A percentile compares a stretch with the other conserved stretches of the same genome.
These are phyloP conservation scores for Tulasnella sp. DNA, from an alignment of 768 basidiomycete genomes.

Conservation along the genomic window DNA sequence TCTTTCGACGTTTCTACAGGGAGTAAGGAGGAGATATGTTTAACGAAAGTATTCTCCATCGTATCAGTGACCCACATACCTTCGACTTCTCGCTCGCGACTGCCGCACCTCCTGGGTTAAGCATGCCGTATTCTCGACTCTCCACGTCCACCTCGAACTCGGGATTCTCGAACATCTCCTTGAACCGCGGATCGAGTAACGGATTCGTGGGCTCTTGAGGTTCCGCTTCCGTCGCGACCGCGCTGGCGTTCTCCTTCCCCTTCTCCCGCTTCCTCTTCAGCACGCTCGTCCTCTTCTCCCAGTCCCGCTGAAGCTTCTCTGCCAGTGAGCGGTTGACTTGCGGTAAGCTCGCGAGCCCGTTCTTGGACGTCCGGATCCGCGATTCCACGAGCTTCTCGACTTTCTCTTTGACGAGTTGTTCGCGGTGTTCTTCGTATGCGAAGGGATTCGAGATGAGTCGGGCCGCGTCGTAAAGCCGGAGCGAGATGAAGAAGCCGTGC, in stretches of 20 bases:
- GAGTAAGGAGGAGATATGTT: slow-evolving; percentile 14
- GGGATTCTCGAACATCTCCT: slow-evolving; percentile 79
- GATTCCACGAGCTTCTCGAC: slow-evolving; percentile 90
- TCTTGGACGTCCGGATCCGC: slow-evolving; percentile 76
- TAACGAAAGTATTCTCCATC: background rate
- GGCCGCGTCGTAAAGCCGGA: slow-evolving; percentile 92
- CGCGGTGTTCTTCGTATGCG: slow-evolving; percentile 88
- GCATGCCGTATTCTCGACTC: slow-evolving; percentile 77
- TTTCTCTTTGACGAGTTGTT: slow-evolving; percentile 74
- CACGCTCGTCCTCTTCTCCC: slow-evolving; percentile 20
- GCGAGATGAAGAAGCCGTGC: slow-evolving; percentile 97
- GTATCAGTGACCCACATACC: background rate
- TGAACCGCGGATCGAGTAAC: slow-evolving; percentile 81
- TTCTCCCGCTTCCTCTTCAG: slow-evolving; percentile 16
- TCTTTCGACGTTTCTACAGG: slow-evolving; percentile 36
- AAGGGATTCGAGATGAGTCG: slow-evolving; percentile 94
- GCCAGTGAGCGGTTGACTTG: slow-evolving; percentile 84
- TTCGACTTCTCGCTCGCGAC: slow-evolving; percentile 27
- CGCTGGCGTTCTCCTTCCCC: too few relatives aligned
- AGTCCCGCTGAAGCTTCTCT: slow-evolving; percentile 47
- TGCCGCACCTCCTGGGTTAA: slow-evolving; percentile 77
- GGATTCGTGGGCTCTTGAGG: slow-evolving; percentile 29
- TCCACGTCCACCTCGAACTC: slow-evolving; percentile 87
- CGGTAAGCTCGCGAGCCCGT: slow-evolving; percentile 27
- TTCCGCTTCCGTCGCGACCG: slow-evolving; percentile 22